phyloP scores from a whole-genome alignment of 257 asterid genomes.

The Nyctanthes arbortristis region DNA sequence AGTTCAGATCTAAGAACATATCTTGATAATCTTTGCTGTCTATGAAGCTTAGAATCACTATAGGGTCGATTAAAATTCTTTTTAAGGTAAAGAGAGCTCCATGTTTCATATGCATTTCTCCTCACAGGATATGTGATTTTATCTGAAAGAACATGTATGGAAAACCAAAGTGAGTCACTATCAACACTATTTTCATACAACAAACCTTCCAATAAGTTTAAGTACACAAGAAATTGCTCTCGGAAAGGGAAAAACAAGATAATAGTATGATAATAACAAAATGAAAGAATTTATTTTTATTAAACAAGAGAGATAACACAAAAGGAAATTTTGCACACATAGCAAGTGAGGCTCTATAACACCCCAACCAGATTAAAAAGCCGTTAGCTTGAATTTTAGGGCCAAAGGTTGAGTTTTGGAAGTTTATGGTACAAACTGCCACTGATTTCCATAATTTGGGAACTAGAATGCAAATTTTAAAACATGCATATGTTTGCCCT shows the following conservation, averaged over 20 bases:
- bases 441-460: too few relatives aligned
- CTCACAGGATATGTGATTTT: slow-evolving; percentile 27
- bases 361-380: too few relatives aligned
- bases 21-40: slow-evolving; percentile 40
- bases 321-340: neutral
- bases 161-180: slow-evolving; percentile 11
- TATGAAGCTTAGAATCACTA: slow-evolving; percentile 26
- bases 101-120: slow-evolving; percentile 26
- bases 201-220: neutral
- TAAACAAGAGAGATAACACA: neutral
- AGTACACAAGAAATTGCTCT: neutral
- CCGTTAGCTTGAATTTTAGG: neutral
- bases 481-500: too few relatives aligned
- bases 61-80: slow-evolving; percentile 29
- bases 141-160: slow-evolving; percentile 40
- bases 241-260: neutral
- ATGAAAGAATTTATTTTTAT: neutral
- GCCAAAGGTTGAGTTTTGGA: neutral
- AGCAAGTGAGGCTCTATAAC: neutral
- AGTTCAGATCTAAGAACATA: slow-evolving; percentile 66
- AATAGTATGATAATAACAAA: neutral
- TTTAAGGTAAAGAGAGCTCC: slow-evolving; percentile 35
- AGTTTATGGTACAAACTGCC: too few relatives aligned
- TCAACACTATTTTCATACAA: neutral
- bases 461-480: too few relatives aligned